phyloP scores from a whole-genome alignment of 2,329 filamentous ascomycete species.

The Pseudohalonectria lignicola region DNA sequence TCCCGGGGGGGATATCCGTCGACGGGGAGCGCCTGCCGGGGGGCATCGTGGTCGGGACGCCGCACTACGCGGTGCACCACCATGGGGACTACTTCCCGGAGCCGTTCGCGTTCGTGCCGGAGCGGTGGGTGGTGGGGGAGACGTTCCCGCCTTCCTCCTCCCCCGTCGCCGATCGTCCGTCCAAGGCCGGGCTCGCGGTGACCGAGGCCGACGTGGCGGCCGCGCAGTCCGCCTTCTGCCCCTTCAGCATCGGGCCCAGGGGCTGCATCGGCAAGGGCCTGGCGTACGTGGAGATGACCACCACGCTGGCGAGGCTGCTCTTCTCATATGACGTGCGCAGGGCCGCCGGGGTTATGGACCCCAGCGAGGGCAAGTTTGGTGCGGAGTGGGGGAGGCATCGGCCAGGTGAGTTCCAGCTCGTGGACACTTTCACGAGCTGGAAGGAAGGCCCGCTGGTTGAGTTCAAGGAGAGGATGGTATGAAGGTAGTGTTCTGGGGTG shows the following conservation, averaged over 20 bases:
- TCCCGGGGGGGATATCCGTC: conserved; percentile 41
- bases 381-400: conserved; percentile 44
- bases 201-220: conserved; percentile 38
- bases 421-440: conserved; percentile 62
- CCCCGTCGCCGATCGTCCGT: conserved; percentile 6
- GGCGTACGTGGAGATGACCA: conserved; percentile 56
- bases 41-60: conserved; percentile 52
- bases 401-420: conserved; percentile 53
- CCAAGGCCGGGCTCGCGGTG: conserved; percentile 24
- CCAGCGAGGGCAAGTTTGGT: conserved; percentile 37
- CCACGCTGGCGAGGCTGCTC: conserved; percentile 49
- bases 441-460: conserved; percentile 64
- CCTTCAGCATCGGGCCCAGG: conserved; percentile 59
- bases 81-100: conserved; percentile 50
- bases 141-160: background rate
- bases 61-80: conserved; percentile 60
- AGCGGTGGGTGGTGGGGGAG: conserved; percentile 51
- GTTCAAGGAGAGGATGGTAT: conserved; percentile 27
- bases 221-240: conserved; percentile 61
- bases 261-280: conserved; percentile 64
- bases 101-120: conserved; percentile 48
- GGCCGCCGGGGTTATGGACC: conserved; percentile 35
- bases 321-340: conserved; percentile 50
- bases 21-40: conserved; percentile 42
- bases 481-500: background rate